A percentile compares a stretch with the other conserved stretches of the same genome.
These are phyloP conservation scores for Macrophomina phaseolina DNA, from an alignment of 2,329 filamentous ascomycete species.

Conservation along the genomic window DNA sequence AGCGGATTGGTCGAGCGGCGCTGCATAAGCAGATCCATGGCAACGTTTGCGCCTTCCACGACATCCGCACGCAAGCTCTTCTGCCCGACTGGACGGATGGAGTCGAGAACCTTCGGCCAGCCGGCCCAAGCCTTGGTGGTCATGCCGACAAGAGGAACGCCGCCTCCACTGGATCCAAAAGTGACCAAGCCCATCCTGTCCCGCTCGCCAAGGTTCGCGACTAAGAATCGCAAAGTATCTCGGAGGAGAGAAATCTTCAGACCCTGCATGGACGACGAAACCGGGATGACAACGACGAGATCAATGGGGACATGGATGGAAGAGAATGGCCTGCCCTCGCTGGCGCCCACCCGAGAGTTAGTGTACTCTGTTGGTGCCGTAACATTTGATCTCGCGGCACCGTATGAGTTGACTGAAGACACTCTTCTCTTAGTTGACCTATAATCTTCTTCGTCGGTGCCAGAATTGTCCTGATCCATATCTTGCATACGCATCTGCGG, in stretches of 20 bases:
- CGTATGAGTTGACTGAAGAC: slow-evolving; percentile 85
- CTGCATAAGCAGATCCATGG: slow-evolving; percentile 98
- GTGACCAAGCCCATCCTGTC: slow-evolving; percentile 98
- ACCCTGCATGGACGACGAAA: slow-evolving; percentile 99
- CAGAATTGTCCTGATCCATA: slow-evolving; percentile 80
- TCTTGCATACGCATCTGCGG: slow-evolving; percentile 66
- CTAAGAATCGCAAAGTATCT: slow-evolving; percentile 90
- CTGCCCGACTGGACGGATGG: slow-evolving; percentile 91
- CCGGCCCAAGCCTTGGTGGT: slow-evolving; percentile 93
- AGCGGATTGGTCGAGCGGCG: slow-evolving; percentile 94
- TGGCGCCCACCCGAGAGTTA: slow-evolving; percentile 51
- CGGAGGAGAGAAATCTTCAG: slow-evolving; percentile 94
- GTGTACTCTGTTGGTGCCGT: slow-evolving; percentile 70
- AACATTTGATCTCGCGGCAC: slow-evolving; percentile 72
- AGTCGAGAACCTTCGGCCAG: slow-evolving; percentile 84
- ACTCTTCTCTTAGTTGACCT: slow-evolving; percentile 69
- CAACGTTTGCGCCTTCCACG: slow-evolving; percentile 95
- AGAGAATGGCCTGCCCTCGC: slow-evolving; percentile 53
- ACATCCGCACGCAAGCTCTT: slow-evolving; percentile 97
- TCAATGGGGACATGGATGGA: slow-evolving; percentile 89
- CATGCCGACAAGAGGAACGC: slow-evolving; percentile 96
- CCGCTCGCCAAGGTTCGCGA: slow-evolving; percentile 84
- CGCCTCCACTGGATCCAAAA: slow-evolving; percentile 91
- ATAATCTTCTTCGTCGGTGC: slow-evolving; percentile 88
- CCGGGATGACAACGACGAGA: slow-evolving; percentile 93